Percentiles rank a stretch among this genome's conserved stretches.
Evolutionary conservation across 441 rosid genomes (phyloP).

Genomic region (Erysimum pusillum): DNA sequence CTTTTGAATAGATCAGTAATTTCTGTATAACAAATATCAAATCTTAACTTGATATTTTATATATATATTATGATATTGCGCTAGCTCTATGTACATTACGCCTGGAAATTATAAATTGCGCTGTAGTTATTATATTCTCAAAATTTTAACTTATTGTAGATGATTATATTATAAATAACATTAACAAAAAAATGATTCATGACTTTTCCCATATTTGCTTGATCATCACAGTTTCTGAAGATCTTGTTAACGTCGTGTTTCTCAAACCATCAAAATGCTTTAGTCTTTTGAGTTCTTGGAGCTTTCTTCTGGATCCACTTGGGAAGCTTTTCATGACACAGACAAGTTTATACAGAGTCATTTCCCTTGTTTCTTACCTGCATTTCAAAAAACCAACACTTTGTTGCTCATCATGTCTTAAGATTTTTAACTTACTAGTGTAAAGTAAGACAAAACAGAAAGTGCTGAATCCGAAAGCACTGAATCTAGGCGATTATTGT

Average conservation of each 20-base stretch:
- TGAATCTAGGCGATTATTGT: background rate
- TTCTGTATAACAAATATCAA: background rate
- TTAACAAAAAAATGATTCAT: background rate
- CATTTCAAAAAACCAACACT: conserved; percentile 34
- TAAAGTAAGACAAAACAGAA: background rate
- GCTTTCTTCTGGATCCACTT: conserved; percentile 26
- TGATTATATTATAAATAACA: conserved; percentile 16
- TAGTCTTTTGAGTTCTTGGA: conserved; percentile 23
- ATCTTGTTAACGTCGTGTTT: conserved; percentile 14
- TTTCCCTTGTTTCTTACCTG: conserved; percentile 74
- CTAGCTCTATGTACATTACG: conserved; percentile 32
- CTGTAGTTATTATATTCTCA: conserved; percentile 2
- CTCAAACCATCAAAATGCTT: conserved; percentile 26
- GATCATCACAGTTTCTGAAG: conserved; percentile 20
- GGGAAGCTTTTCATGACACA: conserved; percentile 31
- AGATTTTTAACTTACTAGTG: conserved; percentile 27
- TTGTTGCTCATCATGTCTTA: conserved; percentile 29
- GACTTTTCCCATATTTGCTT: conserved; percentile 37
- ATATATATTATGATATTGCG: conserved; percentile 19
- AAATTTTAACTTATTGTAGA: conserved; percentile 1
- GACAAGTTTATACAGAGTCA: conserved; percentile 41
- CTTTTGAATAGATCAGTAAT: conserved; percentile 10
- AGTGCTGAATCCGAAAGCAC: background rate
- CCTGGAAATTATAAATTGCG: conserved; percentile 6
- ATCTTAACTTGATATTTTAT: background rate